A percentile compares a stretch with the other conserved stretches of the same genome.
phyloP scores from a whole-genome alignment of 768 basidiomycete species.

The Suillus brevipes region DNA sequence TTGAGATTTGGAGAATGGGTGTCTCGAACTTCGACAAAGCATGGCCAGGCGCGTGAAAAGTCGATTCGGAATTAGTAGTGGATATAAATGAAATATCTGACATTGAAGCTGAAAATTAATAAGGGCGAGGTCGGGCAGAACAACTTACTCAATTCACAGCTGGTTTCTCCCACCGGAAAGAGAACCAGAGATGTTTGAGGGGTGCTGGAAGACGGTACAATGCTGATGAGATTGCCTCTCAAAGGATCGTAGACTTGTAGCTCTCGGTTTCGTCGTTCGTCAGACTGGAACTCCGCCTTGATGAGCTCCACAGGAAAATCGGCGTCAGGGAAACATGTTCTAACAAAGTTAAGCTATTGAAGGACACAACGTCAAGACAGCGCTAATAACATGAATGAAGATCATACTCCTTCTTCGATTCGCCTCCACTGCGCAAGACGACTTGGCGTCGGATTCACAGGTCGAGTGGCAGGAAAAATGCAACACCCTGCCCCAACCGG shows the following conservation, averaged over 20 bases:
- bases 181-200: conserved; percentile 37
- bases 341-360: conserved; percentile 66
- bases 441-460: conserved; percentile 27
- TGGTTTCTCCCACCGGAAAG: conserved; percentile 67
- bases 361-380: conserved; percentile 4
- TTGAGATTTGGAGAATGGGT: conserved; percentile 64
- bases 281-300: conserved; percentile 51
- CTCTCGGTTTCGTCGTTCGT: conserved; percentile 37
- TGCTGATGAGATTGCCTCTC: conserved; percentile 52
- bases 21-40: conserved; percentile 56
- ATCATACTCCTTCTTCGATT: conserved; percentile 63
- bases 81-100: conserved; percentile 47
- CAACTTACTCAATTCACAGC: conserved; percentile 59
- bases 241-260: conserved; percentile 55
- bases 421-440: conserved; percentile 40
- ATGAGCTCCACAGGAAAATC: conserved; percentile 74
- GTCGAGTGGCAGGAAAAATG: conserved; percentile 61
- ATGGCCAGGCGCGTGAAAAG: conserved; percentile 42
- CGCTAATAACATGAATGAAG: neutral
- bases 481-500: conserved; percentile 35
- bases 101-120: conserved; percentile 8
- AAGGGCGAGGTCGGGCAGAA: neutral
- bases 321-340: conserved; percentile 69
- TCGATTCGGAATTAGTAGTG: conserved; percentile 29
- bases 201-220: conserved; percentile 32